Evolutionary conservation across 805 yeast species (phyloP), one percentile per base, ranked within the genome.

Genomic region (Candida boidinii): DNA sequence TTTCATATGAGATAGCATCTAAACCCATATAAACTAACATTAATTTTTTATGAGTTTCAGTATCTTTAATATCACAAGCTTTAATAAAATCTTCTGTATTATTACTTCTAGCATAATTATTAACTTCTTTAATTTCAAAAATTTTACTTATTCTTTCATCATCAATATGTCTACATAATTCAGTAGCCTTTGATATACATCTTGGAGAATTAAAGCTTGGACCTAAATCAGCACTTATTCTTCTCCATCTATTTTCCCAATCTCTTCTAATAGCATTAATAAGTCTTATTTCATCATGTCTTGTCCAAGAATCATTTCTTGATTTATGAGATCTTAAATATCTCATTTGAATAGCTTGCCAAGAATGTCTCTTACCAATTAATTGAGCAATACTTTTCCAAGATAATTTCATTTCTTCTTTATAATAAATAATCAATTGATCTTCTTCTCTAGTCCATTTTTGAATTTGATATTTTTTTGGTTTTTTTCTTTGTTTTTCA

Each of bases 261-360:
- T 64, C 70, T 18, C 52, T 48, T 16, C 53, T 41, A 22, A 64
- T 43, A 2, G 52, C 52, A 26, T 45, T 44, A 14, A 54, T 39
- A 23, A 64, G 41, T 30, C 47, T 49, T 4, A 46, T 33, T 25
- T 50, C 60, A 50, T 65, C 64, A 20, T 44, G 49, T 22, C 53
- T 39, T 12, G 61, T 48, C 62, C 66, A 58, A 20, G 44, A 42
- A 15, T 46, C 58, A 29, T 53, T 49, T 20, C 66, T 43, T 7
- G 57, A 45, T 35, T 60, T 60, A 35, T 62, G 60, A 24, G 56
- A 49, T 8, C 70, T 51, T 27, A 66, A 46, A 38, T 66, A 66
- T 31, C 69, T 43, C 70, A 65, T 66, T 43, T 66, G 71, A 23
- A 66, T 58, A 2, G 69, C 67, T 42, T 64, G 69, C 68, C 68